phyloP scores from a whole-genome alignment of 2,329 filamentous ascomycete genomes.

The Exophiala viscosa region DNA sequence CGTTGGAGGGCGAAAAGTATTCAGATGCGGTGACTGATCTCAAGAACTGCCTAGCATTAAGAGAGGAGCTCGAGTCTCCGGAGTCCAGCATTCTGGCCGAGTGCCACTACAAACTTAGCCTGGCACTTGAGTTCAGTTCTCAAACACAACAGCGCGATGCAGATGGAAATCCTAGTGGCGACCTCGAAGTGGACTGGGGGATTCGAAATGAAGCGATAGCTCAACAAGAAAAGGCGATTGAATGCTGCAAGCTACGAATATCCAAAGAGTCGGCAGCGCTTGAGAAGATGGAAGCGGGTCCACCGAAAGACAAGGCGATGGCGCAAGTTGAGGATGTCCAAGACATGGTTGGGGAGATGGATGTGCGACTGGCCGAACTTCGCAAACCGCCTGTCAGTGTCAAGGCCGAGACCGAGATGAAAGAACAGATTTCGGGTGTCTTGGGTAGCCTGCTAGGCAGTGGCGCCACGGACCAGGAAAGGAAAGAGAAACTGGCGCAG shows the following conservation, averaged over 20 bases:
- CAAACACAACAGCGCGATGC: constrained; percentile 53
- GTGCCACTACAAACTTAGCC: constrained; percentile 91
- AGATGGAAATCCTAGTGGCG: constrained; percentile 41
- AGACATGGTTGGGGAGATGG: constrained; percentile 60
- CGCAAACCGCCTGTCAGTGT: constrained; percentile 51
- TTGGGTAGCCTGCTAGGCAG: constrained; percentile 55
- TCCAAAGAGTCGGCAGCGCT: constrained; percentile 50
- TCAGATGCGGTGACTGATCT: constrained; percentile 81
- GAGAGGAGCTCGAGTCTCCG: constrained; percentile 71
- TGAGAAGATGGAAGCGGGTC: constrained; percentile 36
- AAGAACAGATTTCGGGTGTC: constrained; percentile 50
- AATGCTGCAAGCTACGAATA: constrained; percentile 54
- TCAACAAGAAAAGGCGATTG: constrained; percentile 60
- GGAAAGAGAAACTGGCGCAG: constrained; percentile 53
- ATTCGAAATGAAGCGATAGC: constrained; percentile 56
- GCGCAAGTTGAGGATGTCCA: constrained; percentile 56
- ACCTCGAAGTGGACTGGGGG: constrained; percentile 48
- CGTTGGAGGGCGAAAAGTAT: constrained; percentile 94
- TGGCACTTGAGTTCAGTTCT: constrained; percentile 90
- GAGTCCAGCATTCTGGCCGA: constrained; percentile 86
- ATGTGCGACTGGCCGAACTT: constrained; percentile 57
- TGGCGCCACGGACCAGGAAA: constrained; percentile 46
- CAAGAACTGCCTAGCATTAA: constrained; percentile 71
- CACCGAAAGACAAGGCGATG: constrained; percentile 39
- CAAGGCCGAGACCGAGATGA: constrained; percentile 35